Percentiles rank a stretch among this genome's conserved stretches.
phyloP scores from a whole-genome alignment of 805 yeast genomes.

The Starmerella riodocensis region DNA sequence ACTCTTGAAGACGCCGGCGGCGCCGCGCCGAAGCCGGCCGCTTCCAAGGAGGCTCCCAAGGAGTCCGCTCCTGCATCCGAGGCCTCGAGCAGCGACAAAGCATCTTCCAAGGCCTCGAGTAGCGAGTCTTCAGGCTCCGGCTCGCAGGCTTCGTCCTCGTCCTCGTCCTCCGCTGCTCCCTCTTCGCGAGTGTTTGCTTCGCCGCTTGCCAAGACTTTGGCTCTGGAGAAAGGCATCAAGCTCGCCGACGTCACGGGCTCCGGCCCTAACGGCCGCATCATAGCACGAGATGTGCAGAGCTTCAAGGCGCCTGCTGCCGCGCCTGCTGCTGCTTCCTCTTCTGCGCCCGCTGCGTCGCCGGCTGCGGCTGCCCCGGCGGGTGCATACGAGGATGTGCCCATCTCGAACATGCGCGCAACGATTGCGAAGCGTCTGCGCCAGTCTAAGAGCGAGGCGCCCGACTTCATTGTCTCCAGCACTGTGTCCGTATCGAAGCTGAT shows the following conservation, averaged over 20 bases:
- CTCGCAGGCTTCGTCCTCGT: background rate
- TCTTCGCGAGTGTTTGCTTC: conserved; percentile 78
- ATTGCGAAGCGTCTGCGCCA: conserved; percentile 78
- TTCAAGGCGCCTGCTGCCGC: conserved; percentile 36
- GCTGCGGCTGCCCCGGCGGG: conserved; percentile 39
- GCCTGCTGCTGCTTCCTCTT: conserved; percentile 26
- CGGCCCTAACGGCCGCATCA: conserved; percentile 91
- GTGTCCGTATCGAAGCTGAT: conserved; percentile 79
- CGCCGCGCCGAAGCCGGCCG: conserved; percentile 33
- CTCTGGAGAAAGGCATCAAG: conserved; percentile 81
- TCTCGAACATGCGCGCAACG: conserved; percentile 84
- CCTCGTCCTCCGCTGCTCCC: conserved; percentile 21
- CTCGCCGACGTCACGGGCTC: conserved; percentile 76
- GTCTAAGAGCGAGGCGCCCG: conserved; percentile 79
- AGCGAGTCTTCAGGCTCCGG: no score
- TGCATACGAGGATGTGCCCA: conserved; percentile 73
- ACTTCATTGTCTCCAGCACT: conserved; percentile 79
- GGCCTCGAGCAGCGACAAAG: conserved; percentile 6
- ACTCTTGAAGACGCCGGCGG: conserved; percentile 69
- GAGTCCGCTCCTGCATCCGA: conserved; percentile 23
- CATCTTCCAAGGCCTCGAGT: background rate
- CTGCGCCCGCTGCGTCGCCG: conserved; percentile 35
- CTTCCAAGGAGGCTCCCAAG: conserved; percentile 22
- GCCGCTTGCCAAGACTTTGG: conserved; percentile 86
- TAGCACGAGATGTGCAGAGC: conserved; percentile 78